Percentiles rank a stretch among this genome's conserved stretches.
Evolutionary conservation across 1,284 basidiomycete genomes (phyloP).

Genomic region (Ustilago bromivora): DNA sequence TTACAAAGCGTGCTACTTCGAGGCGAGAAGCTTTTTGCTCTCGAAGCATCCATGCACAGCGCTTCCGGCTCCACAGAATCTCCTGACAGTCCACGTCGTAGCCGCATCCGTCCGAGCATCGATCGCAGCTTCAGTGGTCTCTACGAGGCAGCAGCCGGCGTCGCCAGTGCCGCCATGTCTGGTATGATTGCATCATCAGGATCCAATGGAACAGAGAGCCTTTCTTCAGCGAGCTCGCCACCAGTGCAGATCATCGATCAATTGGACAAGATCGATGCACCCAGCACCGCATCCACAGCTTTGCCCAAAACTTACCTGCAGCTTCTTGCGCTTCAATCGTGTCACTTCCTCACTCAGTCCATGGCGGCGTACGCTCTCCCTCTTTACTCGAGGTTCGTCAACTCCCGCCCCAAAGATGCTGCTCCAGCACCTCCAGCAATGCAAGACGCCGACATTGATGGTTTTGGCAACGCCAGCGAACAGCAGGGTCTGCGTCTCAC

Average conservation of each 20-base stretch:
- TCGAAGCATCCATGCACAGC: constrained; percentile 39
- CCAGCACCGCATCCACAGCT: constrained; percentile 81
- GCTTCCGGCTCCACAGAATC: constrained; percentile 5
- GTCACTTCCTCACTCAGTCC: constrained; percentile 87
- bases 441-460: constrained; percentile 68
- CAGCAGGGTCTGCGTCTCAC: constrained; percentile 75
- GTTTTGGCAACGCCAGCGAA: constrained; percentile 21
- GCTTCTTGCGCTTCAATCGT: constrained; percentile 87
- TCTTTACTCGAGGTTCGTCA: constrained; percentile 74
- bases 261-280: constrained; percentile 82
- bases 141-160: constrained; percentile 63
- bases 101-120: constrained; percentile 33
- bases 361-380: constrained; percentile 81
- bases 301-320: constrained; percentile 80
- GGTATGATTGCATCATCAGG: constrained; percentile 46
- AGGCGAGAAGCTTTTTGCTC: constrained; percentile 37
- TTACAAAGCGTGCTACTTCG: constrained; percentile 43
- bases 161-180: constrained; percentile 59
- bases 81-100: constrained; percentile 33
- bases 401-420: constrained; percentile 66
- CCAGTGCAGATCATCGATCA: constrained; percentile 65
- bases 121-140: constrained; percentile 56
- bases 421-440: constrained; percentile 73
- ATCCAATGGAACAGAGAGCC: constrained; percentile 38
- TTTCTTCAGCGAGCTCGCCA: constrained; percentile 55